Conservation (phyloP, 176 grass and related monocot genomes). For the Bothriochloa decipiens region DNA sequence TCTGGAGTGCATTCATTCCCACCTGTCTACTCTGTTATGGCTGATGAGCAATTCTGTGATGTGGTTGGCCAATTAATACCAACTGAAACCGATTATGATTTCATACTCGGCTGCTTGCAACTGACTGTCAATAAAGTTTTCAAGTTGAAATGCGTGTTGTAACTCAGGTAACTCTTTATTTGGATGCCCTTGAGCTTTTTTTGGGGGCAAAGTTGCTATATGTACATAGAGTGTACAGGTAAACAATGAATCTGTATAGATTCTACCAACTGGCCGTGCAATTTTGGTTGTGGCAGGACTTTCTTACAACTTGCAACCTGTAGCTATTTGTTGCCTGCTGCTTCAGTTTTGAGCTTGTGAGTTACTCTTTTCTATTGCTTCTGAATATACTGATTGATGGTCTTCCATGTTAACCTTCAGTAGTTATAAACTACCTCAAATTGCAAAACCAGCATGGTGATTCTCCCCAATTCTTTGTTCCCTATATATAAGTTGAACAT, state of each 20-base stretch:
- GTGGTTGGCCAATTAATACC: conserved; percentile 19
- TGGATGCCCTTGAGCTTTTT: neutral
- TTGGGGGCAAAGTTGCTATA: neutral
- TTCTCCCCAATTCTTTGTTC: too few relatives aligned
- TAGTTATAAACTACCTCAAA: too few relatives aligned
- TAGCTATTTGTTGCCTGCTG: neutral
- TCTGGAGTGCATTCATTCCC: conserved; percentile 9
- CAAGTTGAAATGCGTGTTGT: neutral
- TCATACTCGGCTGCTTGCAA: neutral
- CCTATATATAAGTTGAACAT: too few relatives aligned
- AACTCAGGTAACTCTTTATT: neutral
- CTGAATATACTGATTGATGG: neutral
- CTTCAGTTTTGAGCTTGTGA: neutral
- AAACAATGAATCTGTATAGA: neutral
- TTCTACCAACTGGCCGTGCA: neutral
- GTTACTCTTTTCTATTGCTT: neutral
- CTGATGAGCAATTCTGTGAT: neutral
- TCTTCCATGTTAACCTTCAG: neutral
- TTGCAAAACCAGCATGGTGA: too few relatives aligned
- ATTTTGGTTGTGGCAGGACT: neutral
- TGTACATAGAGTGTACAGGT: neutral
- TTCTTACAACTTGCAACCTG: neutral
- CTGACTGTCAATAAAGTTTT: neutral
- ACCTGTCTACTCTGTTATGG: neutral
- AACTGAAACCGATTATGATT: neutral